Conservation (phyloP, 352 stramenopile genomes). For the Phytophthora aleatoria region DNA sequence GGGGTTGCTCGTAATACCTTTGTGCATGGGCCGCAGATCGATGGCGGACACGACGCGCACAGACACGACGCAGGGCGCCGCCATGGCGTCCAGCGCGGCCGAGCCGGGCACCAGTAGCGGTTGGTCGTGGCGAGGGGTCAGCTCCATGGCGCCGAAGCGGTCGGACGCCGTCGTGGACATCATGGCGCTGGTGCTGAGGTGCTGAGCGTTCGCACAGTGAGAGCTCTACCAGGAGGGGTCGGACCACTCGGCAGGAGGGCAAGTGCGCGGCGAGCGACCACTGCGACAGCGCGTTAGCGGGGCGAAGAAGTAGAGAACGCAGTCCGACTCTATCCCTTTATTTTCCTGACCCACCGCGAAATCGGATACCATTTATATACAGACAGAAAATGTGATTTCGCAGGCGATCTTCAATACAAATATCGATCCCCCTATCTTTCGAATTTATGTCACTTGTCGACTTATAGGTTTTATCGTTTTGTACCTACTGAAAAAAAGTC, state of each 20-base stretch:
- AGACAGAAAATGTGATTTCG: constrained; percentile 9
- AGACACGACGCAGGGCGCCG: constrained; percentile 62
- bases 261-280: constrained; percentile 9
- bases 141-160: constrained; percentile 48
- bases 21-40: constrained; percentile 67
- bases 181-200: constrained; percentile 11
- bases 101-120: constrained; percentile 65
- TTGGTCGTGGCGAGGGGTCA: constrained; percentile 61
- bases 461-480: constrained; percentile 5
- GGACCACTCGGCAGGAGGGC: constrained; percentile 22
- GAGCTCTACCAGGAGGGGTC: constrained; percentile 3
- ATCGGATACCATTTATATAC: neutral
- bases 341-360: neutral
- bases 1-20: constrained; percentile 70
- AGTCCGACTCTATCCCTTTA: constrained; percentile 21
- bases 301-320: constrained; percentile 11
- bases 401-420: neutral
- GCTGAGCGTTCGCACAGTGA: constrained; percentile 15
- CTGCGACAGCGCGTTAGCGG: constrained; percentile 16
- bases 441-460: neutral
- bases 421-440: neutral
- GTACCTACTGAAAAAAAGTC: constrained; percentile 20
- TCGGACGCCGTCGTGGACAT: constrained; percentile 34
- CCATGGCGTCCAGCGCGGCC: constrained; percentile 63
- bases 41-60: constrained; percentile 62